These are phyloP conservation scores for Endothia cerciana DNA, from an alignment of 2,329 filamentous ascomycete genomes.

Conservation along the genomic window DNA sequence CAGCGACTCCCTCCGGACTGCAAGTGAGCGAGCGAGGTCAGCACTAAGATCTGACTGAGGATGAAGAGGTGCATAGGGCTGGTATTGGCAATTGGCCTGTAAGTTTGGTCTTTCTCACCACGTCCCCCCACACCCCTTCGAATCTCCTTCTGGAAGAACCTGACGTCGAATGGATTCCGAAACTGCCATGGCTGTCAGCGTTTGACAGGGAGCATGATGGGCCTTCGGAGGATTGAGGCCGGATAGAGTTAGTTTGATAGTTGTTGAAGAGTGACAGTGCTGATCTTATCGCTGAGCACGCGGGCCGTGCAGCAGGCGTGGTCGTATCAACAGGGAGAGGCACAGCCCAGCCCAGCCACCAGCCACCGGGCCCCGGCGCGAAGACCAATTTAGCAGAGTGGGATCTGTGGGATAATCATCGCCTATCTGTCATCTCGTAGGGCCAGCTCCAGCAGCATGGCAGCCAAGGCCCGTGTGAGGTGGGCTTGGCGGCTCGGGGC, in stretches of 20 bases:
- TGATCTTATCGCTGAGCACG: background rate
- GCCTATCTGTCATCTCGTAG: background rate
- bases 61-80: slow-evolving; percentile 8
- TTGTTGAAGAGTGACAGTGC: background rate
- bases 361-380: background rate
- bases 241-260: background rate
- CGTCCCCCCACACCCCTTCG: background rate
- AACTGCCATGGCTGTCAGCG: background rate
- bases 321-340: background rate
- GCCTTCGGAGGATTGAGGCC: background rate
- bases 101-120: slow-evolving; percentile 1
- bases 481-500: background rate
- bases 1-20: background rate
- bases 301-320: background rate
- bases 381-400: slow-evolving; percentile 3
- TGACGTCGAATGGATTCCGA: background rate
- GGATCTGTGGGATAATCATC: background rate
- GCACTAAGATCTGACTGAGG: slow-evolving; percentile 12
- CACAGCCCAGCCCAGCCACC: background rate
- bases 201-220: background rate
- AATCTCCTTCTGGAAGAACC: background rate
- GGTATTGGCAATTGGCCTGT: background rate
- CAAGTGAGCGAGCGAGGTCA: slow-evolving; percentile 5
- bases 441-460: background rate
- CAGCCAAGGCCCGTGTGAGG: background rate